Evolutionary conservation across 345 rosid genomes (phyloP).

Genomic region (Sonneratia caseolaris): DNA sequence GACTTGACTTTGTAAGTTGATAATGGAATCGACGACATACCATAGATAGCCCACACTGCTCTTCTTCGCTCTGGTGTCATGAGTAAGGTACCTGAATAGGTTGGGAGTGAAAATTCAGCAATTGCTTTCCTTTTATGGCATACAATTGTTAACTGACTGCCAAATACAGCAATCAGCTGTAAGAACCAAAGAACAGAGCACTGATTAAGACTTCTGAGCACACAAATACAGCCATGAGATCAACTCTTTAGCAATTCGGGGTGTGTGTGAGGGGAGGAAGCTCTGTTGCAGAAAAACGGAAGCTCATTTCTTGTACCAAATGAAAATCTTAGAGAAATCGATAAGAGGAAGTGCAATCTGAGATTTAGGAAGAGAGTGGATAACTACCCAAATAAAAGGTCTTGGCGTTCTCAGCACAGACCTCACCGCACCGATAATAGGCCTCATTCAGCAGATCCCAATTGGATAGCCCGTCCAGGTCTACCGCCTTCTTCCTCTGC

Average conservation of each 20-base stretch:
- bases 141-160: neutral
- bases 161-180: neutral
- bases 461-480: conserved; percentile 14
- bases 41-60: conserved; percentile 58
- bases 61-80: conserved; percentile 41
- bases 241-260: no score
- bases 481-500: conserved; percentile 15
- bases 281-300: neutral
- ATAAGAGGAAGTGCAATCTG: no score
- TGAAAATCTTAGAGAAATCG: neutral
- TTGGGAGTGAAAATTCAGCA: neutral
- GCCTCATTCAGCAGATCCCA: conserved; percentile 35
- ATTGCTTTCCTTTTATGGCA: neutral
- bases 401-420: conserved; percentile 53
- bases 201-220: neutral
- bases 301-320: neutral
- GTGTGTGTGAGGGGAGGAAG: no score
- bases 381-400: conserved; percentile 32
- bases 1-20: neutral
- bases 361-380: neutral
- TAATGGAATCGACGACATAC: conserved; percentile 14
- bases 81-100: conserved; percentile 35
- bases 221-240: no score
- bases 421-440: conserved; percentile 46
- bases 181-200: neutral